Conservation (phyloP, 306 rosid genomes). For the Cucurbita maxima region DNA sequence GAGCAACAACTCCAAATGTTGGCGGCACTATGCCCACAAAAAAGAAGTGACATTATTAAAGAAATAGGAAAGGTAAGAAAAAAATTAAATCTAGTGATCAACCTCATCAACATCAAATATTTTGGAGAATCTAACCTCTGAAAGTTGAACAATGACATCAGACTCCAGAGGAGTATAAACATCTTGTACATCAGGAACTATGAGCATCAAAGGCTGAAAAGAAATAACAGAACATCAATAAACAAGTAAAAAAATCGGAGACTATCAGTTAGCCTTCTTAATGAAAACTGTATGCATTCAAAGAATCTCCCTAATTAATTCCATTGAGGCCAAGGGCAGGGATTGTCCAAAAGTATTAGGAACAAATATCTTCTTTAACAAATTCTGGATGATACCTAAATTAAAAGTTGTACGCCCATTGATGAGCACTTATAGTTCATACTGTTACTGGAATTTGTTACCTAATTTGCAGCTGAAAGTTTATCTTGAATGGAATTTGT, state of each 20-base stretch:
- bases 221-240: slow-evolving; percentile 8
- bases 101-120: background rate
- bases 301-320: background rate
- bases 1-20: slow-evolving; percentile 77
- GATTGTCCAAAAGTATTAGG: background rate
- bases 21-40: slow-evolving; percentile 53
- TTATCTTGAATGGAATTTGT: background rate
- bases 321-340: background rate
- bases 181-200: slow-evolving; percentile 95
- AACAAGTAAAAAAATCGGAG: background rate
- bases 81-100: background rate
- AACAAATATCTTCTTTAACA: background rate
- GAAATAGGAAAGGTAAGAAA: background rate
- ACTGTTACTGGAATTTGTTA: background rate
- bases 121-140: slow-evolving; percentile 53
- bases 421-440: background rate
- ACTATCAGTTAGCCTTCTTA: background rate
- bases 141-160: slow-evolving; percentile 75
- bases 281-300: background rate
- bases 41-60: slow-evolving; percentile 12
- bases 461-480: background rate
- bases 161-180: slow-evolving; percentile 92
- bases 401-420: background rate
- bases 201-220: slow-evolving; percentile 91
- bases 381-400: background rate